A percentile compares a stretch with the other conserved stretches of the same genome.
Conservation (phyloP, 768 basidiomycete species). For the Terana coerulea region DNA sequence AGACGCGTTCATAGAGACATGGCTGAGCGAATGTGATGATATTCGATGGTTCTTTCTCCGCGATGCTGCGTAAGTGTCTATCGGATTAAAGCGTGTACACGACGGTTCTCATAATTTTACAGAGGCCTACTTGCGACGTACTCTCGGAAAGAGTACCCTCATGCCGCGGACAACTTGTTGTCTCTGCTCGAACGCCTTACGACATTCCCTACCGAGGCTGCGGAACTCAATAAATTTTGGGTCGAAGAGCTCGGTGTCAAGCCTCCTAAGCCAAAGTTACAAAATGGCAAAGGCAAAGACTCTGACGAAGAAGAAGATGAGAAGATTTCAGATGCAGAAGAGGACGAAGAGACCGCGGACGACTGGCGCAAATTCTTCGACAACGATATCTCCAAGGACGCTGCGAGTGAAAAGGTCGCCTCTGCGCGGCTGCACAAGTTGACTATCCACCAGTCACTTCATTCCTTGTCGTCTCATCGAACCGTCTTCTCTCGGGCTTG, state of each 20-base stretch:
- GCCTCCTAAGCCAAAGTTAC: slow-evolving; percentile 35
- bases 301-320: slow-evolving; percentile 31
- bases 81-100: slow-evolving; percentile 1
- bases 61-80: slow-evolving; percentile 58
- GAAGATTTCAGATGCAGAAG: slow-evolving; percentile 31
- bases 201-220: slow-evolving; percentile 68
- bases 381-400: slow-evolving; percentile 38
- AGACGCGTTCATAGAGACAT: slow-evolving; percentile 61
- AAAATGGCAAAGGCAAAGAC: slow-evolving; percentile 21
- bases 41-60: slow-evolving; percentile 87
- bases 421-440: slow-evolving; percentile 54
- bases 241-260: slow-evolving; percentile 59
- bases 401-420: slow-evolving; percentile 34
- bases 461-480: slow-evolving; percentile 71
- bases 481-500: slow-evolving; percentile 82
- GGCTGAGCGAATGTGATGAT: slow-evolving; percentile 78
- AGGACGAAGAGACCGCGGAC: slow-evolving; percentile 36
- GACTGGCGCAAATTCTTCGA: slow-evolving; percentile 90
- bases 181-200: slow-evolving; percentile 44
- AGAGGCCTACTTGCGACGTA: slow-evolving; percentile 32
- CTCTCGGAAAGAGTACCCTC: slow-evolving; percentile 25
- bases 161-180: slow-evolving; percentile 27
- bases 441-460: slow-evolving; percentile 73
- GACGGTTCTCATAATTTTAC: background rate
- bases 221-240: slow-evolving; percentile 79